A percentile compares a stretch with the other conserved stretches of the same genome.
These are phyloP conservation scores for Gossypium davidsonii DNA, from an alignment of 441 rosid genomes.

Conservation along the genomic window DNA sequence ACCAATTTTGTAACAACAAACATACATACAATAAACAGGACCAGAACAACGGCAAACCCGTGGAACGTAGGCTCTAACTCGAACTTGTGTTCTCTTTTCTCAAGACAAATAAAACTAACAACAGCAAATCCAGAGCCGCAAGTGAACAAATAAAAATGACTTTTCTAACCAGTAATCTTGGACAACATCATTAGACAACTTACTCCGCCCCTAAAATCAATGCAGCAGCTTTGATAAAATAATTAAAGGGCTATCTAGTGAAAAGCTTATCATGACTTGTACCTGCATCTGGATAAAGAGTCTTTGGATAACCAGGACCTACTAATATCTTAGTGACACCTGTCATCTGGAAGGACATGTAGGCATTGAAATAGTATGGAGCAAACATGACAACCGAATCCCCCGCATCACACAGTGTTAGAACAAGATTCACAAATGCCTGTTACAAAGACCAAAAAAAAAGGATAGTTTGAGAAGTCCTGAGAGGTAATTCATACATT, in stretches of 20 bases:
- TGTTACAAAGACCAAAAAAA: slow-evolving; percentile 30
- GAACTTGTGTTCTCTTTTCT: neutral
- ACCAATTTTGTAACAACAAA: neutral
- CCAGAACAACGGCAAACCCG: neutral
- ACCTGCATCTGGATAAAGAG: slow-evolving; percentile 96
- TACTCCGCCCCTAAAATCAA: neutral
- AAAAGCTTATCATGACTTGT: slow-evolving; percentile 14
- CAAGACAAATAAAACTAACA: neutral
- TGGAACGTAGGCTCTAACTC: neutral
- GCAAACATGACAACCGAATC: slow-evolving; percentile 94
- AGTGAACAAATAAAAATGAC: slow-evolving; percentile 5
- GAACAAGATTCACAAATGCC: slow-evolving; percentile 95
- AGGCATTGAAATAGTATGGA: slow-evolving; percentile 96
- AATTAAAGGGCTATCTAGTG: neutral
- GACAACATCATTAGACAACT: neutral
- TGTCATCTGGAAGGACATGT: slow-evolving; percentile 99
- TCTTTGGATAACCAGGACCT: slow-evolving; percentile 65
- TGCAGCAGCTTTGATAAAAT: neutral
- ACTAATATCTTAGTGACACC: slow-evolving; percentile 81
- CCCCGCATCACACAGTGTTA: slow-evolving; percentile 79
- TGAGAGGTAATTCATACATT: slow-evolving; percentile 4
- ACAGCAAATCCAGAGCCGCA: neutral
- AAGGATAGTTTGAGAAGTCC: slow-evolving; percentile 2
- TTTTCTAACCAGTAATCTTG: neutral
- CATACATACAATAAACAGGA: neutral